phyloP scores from a whole-genome alignment of 306 rosid species.

The Albizia julibrissin region DNA sequence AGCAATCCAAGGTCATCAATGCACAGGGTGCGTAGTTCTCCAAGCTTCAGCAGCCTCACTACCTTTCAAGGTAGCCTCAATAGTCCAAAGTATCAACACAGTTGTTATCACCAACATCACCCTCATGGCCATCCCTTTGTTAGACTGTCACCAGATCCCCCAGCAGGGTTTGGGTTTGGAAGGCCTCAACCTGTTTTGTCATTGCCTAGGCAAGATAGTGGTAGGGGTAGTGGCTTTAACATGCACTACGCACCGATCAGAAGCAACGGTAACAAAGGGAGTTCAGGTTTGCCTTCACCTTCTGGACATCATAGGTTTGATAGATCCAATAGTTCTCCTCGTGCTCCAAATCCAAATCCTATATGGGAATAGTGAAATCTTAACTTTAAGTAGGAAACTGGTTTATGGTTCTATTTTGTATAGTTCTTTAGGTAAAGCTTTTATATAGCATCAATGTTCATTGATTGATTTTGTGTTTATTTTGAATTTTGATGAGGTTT shows the following conservation, averaged over 20 bases:
- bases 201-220: slow-evolving; percentile 28
- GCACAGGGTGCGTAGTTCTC: slow-evolving; percentile 73
- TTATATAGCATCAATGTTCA: neutral
- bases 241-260: slow-evolving; percentile 30
- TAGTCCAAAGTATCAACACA: slow-evolving; percentile 29
- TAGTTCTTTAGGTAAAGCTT: neutral
- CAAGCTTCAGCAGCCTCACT: slow-evolving; percentile 47
- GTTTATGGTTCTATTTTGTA: neutral
- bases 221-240: slow-evolving; percentile 30
- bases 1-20: slow-evolving; percentile 10
- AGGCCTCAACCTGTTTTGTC: slow-evolving; percentile 33
- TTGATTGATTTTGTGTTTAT: neutral
- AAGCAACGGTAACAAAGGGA: slow-evolving; percentile 35
- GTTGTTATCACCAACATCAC: slow-evolving; percentile 22
- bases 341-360: slow-evolving; percentile 44
- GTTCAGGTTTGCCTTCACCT: neutral
- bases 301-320: slow-evolving; percentile 28
- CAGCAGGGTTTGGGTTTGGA: slow-evolving; percentile 29
- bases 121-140: slow-evolving; percentile 14
- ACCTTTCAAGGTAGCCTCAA: slow-evolving; percentile 36
- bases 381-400: neutral
- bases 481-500: neutral
- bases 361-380: slow-evolving; percentile 37
- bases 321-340: slow-evolving; percentile 41
- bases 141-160: slow-evolving; percentile 36